phyloP scores from a whole-genome alignment of 73 alveolate genomes.

The Symbiodinium pilosum region DNA sequence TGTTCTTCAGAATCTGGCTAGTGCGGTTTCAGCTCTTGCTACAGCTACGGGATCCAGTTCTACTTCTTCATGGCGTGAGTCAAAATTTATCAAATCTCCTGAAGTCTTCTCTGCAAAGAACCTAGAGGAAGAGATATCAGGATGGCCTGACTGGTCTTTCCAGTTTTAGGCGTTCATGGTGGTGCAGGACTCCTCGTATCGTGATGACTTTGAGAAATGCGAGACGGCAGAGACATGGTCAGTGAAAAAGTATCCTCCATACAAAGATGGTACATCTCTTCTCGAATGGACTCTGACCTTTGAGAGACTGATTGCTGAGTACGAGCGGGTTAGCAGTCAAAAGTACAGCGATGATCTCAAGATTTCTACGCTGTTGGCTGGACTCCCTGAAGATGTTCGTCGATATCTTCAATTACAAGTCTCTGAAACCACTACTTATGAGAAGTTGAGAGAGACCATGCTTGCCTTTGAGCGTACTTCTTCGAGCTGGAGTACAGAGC shows the following conservation, averaged over 20 bases:
- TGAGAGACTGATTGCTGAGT: not conserved
- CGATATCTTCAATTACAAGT: not conserved
- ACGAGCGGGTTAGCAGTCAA: not conserved
- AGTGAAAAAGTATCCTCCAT: not conserved
- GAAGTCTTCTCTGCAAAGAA: not conserved
- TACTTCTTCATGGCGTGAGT: not conserved
- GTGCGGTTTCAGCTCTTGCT: not conserved
- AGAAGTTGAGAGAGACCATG: not conserved
- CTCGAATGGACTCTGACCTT: not conserved
- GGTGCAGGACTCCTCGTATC: not conserved
- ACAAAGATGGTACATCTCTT: not conserved
- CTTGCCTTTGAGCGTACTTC: not conserved
- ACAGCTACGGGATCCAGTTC: not conserved
- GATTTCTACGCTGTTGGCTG: not conserved
- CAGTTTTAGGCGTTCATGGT: not conserved
- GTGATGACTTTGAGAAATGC: not conserved
- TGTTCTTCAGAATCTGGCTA: not conserved
- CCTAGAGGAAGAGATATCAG: not conserved
- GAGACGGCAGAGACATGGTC: not conserved
- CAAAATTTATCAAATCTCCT: not conserved
- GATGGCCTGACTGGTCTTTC: not conserved
- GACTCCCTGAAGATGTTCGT: not conserved
- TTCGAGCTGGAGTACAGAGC: not conserved
- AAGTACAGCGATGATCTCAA: not conserved
- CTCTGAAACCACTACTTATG: not conserved